Percentiles rank a stretch among this genome's conserved stretches.
phyloP scores from a whole-genome alignment of 257 asterid species.

The Solanum commersonii region DNA sequence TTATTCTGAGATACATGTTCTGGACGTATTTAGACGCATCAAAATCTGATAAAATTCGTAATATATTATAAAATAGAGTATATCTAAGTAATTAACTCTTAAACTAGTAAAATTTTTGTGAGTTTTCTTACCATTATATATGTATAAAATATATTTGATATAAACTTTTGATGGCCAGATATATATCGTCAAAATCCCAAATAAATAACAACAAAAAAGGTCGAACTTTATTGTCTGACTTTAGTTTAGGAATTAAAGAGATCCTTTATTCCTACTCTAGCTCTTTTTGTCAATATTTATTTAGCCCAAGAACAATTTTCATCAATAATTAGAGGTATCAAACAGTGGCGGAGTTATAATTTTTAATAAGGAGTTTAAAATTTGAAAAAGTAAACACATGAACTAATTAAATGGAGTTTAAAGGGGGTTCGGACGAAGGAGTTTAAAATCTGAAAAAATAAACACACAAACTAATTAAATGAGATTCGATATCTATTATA shows the following conservation, averaged over 20 bases:
- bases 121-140: too few species aligned
- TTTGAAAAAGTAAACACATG: too few species aligned
- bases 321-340: background rate
- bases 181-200: background rate
- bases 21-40: accelerated
- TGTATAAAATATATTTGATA: background rate
- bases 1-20: background rate
- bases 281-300: background rate
- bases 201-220: background rate
- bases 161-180: background rate
- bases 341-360: background rate
- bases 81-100: too few species aligned
- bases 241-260: background rate
- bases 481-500: accelerated
- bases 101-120: too few species aligned
- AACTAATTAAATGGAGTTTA: too few species aligned
- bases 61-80: too few species aligned
- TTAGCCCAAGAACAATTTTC: background rate
- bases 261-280: background rate
- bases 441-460: too few species aligned
- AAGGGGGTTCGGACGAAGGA: too few species aligned
- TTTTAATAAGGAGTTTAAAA: too few species aligned
- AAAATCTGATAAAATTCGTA: too few species aligned
- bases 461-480: too few species aligned
- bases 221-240: background rate